Evolutionary conservation across 2,329 filamentous ascomycete genomes (phyloP).

Genomic region (Sclerotinia spermophila): DNA sequence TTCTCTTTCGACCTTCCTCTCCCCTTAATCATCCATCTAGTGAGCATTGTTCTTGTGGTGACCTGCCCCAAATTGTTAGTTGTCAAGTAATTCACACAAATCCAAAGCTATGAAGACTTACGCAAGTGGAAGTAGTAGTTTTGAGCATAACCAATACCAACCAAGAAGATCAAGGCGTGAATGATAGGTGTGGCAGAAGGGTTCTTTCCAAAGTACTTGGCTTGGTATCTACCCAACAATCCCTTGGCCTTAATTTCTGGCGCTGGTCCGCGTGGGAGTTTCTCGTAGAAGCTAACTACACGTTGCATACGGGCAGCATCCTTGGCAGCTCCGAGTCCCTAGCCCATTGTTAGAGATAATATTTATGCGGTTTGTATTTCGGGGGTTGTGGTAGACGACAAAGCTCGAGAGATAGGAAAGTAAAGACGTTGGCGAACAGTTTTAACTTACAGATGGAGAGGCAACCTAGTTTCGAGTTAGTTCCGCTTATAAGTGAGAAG

Average conservation of each 20-base stretch:
- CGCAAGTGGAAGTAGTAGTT: constrained; percentile 99
- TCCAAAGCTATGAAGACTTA: constrained; percentile 50
- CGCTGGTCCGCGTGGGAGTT: constrained; percentile 88
- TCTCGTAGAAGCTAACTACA: constrained; percentile 98
- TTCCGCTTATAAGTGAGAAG: neutral
- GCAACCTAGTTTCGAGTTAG: constrained; percentile 34
- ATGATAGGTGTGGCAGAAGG: constrained; percentile 79
- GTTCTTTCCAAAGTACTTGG: constrained; percentile 94
- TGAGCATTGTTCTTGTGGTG: constrained; percentile 99
- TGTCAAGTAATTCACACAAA: neutral
- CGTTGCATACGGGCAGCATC: constrained; percentile 98
- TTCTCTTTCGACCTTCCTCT: constrained; percentile 2
- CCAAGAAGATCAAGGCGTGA: constrained; percentile 75
- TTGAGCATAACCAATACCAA: constrained; percentile 86
- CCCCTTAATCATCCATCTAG: constrained; percentile 50
- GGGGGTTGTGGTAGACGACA: neutral
- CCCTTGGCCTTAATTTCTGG: constrained; percentile 80
- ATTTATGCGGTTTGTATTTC: neutral
- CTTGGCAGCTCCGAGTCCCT: constrained; percentile 92
- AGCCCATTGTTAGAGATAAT: constrained; percentile 20
- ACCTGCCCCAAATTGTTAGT: constrained; percentile 52
- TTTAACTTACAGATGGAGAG: constrained; percentile 38
- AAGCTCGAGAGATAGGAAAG: neutral
- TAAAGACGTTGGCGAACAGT: neutral
- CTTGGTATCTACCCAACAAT: constrained; percentile 83